These are phyloP conservation scores for Pleodorina starrii DNA, from an alignment of 139 green algal species.

Conservation along the genomic window DNA sequence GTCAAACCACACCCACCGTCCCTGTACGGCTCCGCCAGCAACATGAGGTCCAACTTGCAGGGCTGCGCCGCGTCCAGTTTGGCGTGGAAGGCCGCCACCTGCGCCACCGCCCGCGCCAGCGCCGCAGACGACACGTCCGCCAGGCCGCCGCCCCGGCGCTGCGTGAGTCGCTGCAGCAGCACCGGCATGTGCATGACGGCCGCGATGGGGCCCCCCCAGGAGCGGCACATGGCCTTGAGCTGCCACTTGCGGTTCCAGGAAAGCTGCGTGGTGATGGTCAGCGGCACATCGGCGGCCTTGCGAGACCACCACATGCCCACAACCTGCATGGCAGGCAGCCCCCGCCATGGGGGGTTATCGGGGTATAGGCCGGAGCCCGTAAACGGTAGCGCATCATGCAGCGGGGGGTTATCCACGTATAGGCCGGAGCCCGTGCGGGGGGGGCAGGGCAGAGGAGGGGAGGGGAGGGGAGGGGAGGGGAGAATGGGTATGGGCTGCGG, in stretches of 20 bases:
- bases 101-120: background rate
- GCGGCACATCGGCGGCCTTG: constrained; percentile 16
- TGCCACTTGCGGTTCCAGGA: constrained; percentile 44
- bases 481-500: too few species aligned
- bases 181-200: constrained; percentile 39
- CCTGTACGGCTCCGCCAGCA: constrained; percentile 71
- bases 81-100: constrained; percentile 25
- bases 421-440: too few species aligned
- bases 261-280: constrained; percentile 43
- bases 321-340: too few species aligned
- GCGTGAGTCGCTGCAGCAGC: constrained; percentile 1
- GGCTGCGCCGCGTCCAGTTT: background rate
- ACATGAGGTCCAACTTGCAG: constrained; percentile 71
- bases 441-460: too few species aligned
- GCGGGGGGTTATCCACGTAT: too few species aligned
- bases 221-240: constrained; percentile 50
- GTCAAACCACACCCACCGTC: too few species aligned
- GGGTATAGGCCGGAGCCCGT: too few species aligned
- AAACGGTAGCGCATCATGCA: too few species aligned
- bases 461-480: too few species aligned
- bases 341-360: too few species aligned
- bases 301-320: constrained; percentile 19
- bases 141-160: background rate
- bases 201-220: constrained; percentile 16
- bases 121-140: constrained; percentile 1